Evolutionary conservation across 2,329 filamentous ascomycete genomes (phyloP).

Genomic region (Aurifilum marmelostoma): DNA sequence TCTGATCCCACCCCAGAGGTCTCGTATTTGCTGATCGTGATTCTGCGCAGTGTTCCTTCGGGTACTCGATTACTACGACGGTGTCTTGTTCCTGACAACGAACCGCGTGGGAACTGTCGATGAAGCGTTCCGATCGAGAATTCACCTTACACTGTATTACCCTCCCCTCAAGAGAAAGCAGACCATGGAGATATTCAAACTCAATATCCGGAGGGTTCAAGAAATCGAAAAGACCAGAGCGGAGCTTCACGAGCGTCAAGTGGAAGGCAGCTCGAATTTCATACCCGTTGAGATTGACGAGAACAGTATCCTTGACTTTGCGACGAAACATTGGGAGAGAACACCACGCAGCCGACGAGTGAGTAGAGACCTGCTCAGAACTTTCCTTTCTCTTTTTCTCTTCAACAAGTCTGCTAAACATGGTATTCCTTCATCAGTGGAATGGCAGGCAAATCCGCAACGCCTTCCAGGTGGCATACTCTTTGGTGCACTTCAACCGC

Average conservation of each 20-base stretch:
- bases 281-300: not conserved
- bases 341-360: not conserved
- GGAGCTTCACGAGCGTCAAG: not conserved
- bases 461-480: not conserved
- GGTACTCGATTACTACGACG: conserved; percentile 30
- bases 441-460: not conserved
- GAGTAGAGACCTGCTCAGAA: not conserved
- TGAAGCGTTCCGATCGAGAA: conserved; percentile 47
- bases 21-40: too few species aligned
- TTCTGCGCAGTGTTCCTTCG: conserved; percentile 44
- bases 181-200: not conserved
- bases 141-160: conserved; percentile 28
- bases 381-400: not conserved
- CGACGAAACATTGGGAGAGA: not conserved
- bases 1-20: not conserved
- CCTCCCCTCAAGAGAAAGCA: not conserved
- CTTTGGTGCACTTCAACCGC: not conserved
- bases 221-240: not conserved
- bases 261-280: not conserved
- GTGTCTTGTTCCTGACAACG: conserved; percentile 50
- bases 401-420: too few species aligned
- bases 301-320: not conserved
- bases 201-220: not conserved
- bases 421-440: not conserved
- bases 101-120: conserved; percentile 51